These are phyloP conservation scores for Ceriops tagal DNA, from an alignment of 345 rosid species.

Conservation along the genomic window DNA sequence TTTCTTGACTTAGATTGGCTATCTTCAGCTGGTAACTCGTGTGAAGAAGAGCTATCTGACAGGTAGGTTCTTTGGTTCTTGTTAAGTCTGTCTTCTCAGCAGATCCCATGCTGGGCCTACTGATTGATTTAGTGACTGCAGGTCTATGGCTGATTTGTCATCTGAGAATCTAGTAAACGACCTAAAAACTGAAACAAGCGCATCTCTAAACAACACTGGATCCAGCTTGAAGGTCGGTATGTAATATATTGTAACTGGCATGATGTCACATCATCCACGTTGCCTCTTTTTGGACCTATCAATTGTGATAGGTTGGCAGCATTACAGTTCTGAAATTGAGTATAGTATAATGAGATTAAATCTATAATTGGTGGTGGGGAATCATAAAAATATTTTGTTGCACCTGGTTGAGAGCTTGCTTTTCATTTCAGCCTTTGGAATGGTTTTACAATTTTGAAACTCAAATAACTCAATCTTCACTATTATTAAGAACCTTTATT, in stretches of 20 bases:
- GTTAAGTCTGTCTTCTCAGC: neutral
- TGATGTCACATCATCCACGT: neutral
- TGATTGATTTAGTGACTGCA: conserved; percentile 24
- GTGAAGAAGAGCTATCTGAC: conserved; percentile 63
- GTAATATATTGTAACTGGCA: neutral
- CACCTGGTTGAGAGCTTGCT: no score
- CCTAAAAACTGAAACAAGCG: conserved; percentile 30
- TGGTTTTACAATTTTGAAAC: no score
- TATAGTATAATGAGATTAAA: no score
- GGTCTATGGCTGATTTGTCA: conserved; percentile 57
- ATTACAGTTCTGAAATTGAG: no score
- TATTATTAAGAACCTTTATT: no score
- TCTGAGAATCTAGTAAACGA: conserved; percentile 48
- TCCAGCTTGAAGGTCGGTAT: conserved; percentile 47
- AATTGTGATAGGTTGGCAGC: no score
- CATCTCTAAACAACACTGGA: conserved; percentile 45
- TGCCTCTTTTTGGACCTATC: no score
- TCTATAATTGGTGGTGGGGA: no score
- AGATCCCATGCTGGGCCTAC: neutral
- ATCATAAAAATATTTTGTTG: no score
- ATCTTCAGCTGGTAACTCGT: conserved; percentile 89
- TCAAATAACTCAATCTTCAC: no score
- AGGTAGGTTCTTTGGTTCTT: conserved; percentile 41
- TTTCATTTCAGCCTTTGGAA: no score
- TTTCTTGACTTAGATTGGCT: conserved; percentile 79